Conservation (phyloP, 108 stramenopile species). For the Seminavis robusta region DNA sequence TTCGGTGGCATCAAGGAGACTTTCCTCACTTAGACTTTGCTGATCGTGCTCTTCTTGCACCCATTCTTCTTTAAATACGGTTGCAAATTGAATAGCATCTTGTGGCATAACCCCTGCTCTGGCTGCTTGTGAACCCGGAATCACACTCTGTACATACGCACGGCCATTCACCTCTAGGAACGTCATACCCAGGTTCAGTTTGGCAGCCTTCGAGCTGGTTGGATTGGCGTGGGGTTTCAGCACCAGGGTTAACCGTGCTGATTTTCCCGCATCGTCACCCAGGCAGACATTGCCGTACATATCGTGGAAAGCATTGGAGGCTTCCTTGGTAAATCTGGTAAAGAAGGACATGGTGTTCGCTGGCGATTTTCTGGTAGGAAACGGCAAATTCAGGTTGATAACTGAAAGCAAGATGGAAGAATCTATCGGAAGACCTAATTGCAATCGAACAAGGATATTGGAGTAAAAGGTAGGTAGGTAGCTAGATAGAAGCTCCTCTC, state of each 20-base stretch:
- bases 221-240: constrained; percentile 25
- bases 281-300: constrained; percentile 64
- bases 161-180: constrained; percentile 77
- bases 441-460: no score
- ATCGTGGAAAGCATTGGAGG: constrained; percentile 51
- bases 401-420: no score
- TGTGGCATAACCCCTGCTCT: constrained; percentile 54
- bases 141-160: constrained; percentile 71
- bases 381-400: no score
- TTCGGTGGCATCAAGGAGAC: not conserved
- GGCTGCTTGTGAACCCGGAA: constrained; percentile 37
- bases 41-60: not conserved
- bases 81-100: constrained; percentile 80
- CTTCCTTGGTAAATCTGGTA: constrained; percentile 26
- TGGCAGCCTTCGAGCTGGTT: not conserved
- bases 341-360: constrained; percentile 8
- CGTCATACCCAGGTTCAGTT: constrained; percentile 56
- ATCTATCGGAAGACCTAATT: no score
- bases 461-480: no score
- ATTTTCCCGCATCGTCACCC: constrained; percentile 80
- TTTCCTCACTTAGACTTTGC: constrained; percentile 11
- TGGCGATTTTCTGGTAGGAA: no score
- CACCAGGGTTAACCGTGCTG: constrained; percentile 57
- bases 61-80: constrained; percentile 45
- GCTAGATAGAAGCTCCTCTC: no score